phyloP scores from a whole-genome alignment of 352 stramenopile genomes.

The Phytophthora tentaculata region DNA sequence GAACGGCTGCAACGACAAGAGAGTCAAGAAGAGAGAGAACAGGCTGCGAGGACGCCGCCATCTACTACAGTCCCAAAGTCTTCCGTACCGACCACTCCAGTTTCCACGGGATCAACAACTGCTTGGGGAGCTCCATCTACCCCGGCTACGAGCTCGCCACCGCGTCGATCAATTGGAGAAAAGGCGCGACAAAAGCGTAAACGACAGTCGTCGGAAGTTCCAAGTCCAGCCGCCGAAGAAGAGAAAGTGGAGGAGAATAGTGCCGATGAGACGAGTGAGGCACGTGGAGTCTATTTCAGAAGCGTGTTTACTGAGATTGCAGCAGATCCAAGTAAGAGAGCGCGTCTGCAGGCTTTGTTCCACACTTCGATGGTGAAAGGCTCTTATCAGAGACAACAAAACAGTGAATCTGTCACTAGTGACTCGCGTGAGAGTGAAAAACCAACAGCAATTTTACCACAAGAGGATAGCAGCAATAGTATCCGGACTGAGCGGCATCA shows the following conservation, averaged over 20 bases:
- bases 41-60: background rate
- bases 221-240: background rate
- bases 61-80: background rate
- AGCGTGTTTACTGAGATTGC: constrained; percentile 26
- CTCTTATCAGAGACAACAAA: background rate
- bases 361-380: background rate
- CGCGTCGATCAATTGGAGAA: background rate
- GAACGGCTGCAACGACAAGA: constrained; percentile 2
- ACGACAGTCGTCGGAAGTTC: background rate
- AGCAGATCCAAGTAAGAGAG: constrained; percentile 21
- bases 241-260: constrained; percentile 4
- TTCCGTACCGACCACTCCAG: background rate
- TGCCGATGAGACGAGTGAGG: background rate
- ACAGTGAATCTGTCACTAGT: background rate
- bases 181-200: constrained; percentile 21
- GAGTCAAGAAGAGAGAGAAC: constrained; percentile 2
- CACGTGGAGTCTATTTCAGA: constrained; percentile 21
- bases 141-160: constrained; percentile 15
- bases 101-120: background rate
- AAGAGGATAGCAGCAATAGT: background rate
- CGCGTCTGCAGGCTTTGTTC: constrained; percentile 24
- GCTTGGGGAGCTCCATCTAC: constrained; percentile 1
- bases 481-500: constrained; percentile 1
- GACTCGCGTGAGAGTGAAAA: background rate
- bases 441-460: background rate